Percentiles rank a stretch among this genome's conserved stretches.
Conservation (phyloP, 2,329 filamentous ascomycete species). For the Colletotrichum musicola region DNA sequence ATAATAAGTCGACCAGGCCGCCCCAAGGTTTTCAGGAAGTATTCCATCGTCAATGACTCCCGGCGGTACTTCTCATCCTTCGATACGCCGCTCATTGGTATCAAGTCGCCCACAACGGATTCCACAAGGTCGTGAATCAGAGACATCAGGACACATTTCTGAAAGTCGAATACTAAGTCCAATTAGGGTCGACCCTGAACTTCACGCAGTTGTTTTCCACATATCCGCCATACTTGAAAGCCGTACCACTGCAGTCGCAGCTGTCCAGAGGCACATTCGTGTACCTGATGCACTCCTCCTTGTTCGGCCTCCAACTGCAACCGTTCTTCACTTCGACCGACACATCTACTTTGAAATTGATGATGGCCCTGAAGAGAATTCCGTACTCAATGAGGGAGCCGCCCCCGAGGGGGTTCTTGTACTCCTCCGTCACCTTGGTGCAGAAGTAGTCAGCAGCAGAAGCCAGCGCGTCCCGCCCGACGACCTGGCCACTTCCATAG, state of each 20-base stretch:
- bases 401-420: not conserved
- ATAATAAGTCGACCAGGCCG: too few relatives aligned
- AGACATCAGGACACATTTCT: too few relatives aligned
- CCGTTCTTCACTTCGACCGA: not conserved
- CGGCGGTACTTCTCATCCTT: too few relatives aligned
- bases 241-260: slow-evolving; percentile 8
- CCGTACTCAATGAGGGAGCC: not conserved
- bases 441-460: not conserved
- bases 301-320: not conserved
- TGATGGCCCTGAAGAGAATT: not conserved
- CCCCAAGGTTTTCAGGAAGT: too few relatives aligned
- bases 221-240: slow-evolving; percentile 12
- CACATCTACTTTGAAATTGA: not conserved
- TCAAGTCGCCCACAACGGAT: too few relatives aligned
- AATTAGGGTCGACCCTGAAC: slow-evolving; percentile 17
- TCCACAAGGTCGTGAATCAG: too few relatives aligned
- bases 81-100: too few relatives aligned
- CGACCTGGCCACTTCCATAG: not conserved
- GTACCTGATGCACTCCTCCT: slow-evolving; percentile 8
- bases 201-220: slow-evolving; percentile 17
- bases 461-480: not conserved
- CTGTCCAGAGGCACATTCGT: slow-evolving; percentile 1
- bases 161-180: not conserved
- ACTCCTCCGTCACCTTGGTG: not conserved
- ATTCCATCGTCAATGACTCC: too few relatives aligned